Evolutionary conservation across 2,329 filamentous ascomycete genomes (phyloP), one percentile per base, ranked within the genome.

Genomic region (Colletotrichum kahawae): DNA sequence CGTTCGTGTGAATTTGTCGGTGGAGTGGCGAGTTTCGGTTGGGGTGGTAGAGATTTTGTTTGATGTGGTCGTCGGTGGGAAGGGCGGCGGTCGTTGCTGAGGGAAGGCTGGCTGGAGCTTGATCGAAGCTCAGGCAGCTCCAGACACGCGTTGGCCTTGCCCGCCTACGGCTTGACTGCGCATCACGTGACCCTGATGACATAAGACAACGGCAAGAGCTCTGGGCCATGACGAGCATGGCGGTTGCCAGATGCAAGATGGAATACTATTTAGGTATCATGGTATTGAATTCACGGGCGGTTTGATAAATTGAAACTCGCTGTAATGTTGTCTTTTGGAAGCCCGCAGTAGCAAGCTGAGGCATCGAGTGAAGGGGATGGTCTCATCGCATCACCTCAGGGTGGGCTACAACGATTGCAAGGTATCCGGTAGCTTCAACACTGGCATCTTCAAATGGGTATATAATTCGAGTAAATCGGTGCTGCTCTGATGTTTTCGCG

Each of bases 41-140:
- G 54, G 64, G 36, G 5, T 27, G n/a, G 13, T 59, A 24, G 38
- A 31, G 56, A 68, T 51, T 34, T 69, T 70, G 77, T 76, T 77
- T 77, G 76, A 77, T 77, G 74, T 66, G 43, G 43, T 51, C 43
- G 78, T 80, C 70, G 78, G 78, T 73, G 77, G 76, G 68, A 24
- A 59, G 51, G 67, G 57, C 68, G 68, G 69, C 59, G 48, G 74
- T 51, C 43, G 43, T 65, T 65, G 70, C 67, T 67, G 67, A 36
- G 70, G 72, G 77, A 75, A 76, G 82, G 82, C 82, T 83, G 82
- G 82, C 82, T 83, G 79, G 79, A 85, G 84, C 83, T 86, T 76
- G 77, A 77, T 62, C 76, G 78, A 78, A 86, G 85, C 84, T 85
- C 82, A 87, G 86, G 86, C 86, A 87, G 85, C 86, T 87, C 83